A percentile compares a stretch with the other conserved stretches of the same genome.
These are phyloP conservation scores for Scedosporium aurantiacum DNA, from an alignment of 2,329 filamentous ascomycete species.

Conservation along the genomic window DNA sequence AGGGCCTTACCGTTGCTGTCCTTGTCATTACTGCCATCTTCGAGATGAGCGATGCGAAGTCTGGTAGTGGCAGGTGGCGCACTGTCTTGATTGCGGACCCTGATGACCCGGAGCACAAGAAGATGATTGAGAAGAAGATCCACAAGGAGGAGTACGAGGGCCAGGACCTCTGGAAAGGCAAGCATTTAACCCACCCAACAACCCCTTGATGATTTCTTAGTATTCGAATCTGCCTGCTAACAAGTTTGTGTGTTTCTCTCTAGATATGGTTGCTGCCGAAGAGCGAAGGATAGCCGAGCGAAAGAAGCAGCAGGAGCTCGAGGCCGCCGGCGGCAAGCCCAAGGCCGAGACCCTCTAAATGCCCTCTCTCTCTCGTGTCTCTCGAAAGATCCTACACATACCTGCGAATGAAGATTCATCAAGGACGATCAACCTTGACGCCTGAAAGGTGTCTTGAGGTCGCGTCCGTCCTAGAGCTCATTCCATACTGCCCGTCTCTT, in stretches of 20 bases:
- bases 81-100: conserved; percentile 72
- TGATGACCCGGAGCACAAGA: conserved; percentile 71
- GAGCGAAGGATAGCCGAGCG: conserved; percentile 46
- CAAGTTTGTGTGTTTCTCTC: background rate
- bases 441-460: background rate
- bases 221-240: background rate
- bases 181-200: conserved; percentile 16
- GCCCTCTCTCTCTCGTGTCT: background rate
- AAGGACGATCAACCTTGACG: background rate
- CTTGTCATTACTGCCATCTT: conserved; percentile 73
- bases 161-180: conserved; percentile 87
- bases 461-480: background rate
- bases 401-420: background rate
- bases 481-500: background rate
- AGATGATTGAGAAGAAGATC: conserved; percentile 74
- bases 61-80: conserved; percentile 70
- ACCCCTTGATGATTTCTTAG: background rate
- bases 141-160: conserved; percentile 80
- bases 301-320: conserved; percentile 15
- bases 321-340: background rate
- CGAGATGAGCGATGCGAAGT: conserved; percentile 66
- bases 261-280: conserved; percentile 75
- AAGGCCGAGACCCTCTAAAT: background rate
- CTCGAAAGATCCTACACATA: background rate
- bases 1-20: conserved; percentile 77